Conservation (phyloP, 1,284 basidiomycete species). For the Sporisorium sorghi region DNA sequence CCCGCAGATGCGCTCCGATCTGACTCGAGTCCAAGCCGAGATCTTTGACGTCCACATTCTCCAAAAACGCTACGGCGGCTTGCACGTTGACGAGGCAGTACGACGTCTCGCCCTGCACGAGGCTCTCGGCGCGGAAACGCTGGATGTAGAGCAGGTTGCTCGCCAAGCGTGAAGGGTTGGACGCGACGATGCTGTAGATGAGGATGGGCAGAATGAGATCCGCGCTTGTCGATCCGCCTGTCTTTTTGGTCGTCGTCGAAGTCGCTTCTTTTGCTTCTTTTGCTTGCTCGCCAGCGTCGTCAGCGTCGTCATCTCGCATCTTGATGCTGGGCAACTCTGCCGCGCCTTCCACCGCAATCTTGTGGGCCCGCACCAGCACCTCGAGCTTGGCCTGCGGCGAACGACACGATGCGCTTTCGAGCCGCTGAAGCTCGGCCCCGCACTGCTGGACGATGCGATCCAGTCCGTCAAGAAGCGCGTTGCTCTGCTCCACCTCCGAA, state of each 20-base stretch:
- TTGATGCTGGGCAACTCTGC: conserved; percentile 32
- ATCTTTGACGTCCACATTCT: conserved; percentile 86
- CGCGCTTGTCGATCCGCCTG: conserved; percentile 56
- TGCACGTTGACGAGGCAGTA: conserved; percentile 93
- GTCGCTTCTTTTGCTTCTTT: neutral
- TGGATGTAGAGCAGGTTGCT: conserved; percentile 84
- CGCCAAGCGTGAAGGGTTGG: conserved; percentile 86
- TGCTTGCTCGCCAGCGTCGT: neutral
- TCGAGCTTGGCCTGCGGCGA: conserved; percentile 83
- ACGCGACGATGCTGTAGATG: conserved; percentile 89
- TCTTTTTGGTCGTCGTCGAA: neutral
- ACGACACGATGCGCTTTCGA: conserved; percentile 75
- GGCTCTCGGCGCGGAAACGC: conserved; percentile 79
- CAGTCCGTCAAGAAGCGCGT: conserved; percentile 74
- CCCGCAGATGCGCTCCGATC: conserved; percentile 12
- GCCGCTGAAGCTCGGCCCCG: conserved; percentile 81
- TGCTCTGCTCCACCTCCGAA: conserved; percentile 35
- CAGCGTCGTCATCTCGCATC: conserved; percentile 24
- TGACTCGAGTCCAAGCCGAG: conserved; percentile 77
- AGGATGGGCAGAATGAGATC: conserved; percentile 87
- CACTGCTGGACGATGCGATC: conserved; percentile 78
- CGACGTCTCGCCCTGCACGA: conserved; percentile 83
- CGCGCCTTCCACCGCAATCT: conserved; percentile 79
- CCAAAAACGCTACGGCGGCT: conserved; percentile 91
- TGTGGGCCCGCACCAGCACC: conserved; percentile 83